Evolutionary conservation across 306 rosid genomes (phyloP), one percentile per base, ranked within the genome.

Genomic region (Sesbania bispinosa): DNA sequence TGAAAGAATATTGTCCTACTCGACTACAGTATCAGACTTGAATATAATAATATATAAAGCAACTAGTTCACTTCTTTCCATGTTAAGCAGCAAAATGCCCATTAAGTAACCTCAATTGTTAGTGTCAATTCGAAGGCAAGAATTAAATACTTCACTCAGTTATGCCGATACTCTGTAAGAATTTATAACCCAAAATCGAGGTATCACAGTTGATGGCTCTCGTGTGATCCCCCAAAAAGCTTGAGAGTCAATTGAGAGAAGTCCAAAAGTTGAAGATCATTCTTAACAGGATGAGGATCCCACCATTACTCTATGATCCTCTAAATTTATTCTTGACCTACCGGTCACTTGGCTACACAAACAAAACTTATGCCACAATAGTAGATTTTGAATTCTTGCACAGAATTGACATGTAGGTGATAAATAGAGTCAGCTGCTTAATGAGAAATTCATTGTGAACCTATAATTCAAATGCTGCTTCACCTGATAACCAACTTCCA

Each of bases 401-500:
- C 3, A 30, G 51, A 60, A 67, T 38, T n/a, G 51, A 53, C 54
- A 32, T 7, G n/a, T 46, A 3, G 48, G 8, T 23, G 39, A 63
- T 33, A 71, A 38, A 57, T 14, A n/a, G n/a, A 41, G 30, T 55
- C 55, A 43, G 20, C 47, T 21, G 54, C 33, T 75, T 4, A 64
- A 66, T n/a, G 32, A 54, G 53, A 71, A 73, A 53, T 42, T 27
- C 60, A n/a, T 27, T 23, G 21, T 13, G 15, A 39, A 38, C 19
- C 70, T 14, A 58, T 13, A 60, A 46, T 39, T 64, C 62, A 46
- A 77, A 62, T 70, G 45, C 67, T 36, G 66, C 77, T 70, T 50
- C 80, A 24, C 63, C 48, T 77, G 75, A 77, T 62, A 60, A 55
- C 54, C 46, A 53, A 73, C 67, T 55, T 69, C 73, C 66, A 36